Percentiles rank a stretch among this genome's conserved stretches.
Conservation (phyloP, 23 red algal genomes). For the Chondrus crispus region DNA sequence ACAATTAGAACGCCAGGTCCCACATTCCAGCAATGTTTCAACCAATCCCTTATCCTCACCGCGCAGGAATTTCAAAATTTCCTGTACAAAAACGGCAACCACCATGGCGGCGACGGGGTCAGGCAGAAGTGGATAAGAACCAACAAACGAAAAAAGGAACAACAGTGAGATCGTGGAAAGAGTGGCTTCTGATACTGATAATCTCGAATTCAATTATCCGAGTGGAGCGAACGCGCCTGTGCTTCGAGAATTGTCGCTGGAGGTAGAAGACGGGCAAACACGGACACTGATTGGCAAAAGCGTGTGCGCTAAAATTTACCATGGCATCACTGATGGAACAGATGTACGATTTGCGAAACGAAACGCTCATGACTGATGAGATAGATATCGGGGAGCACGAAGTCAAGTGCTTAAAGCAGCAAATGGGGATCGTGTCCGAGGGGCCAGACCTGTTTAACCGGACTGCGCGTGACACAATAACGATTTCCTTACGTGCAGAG, state of each 20-base stretch:
- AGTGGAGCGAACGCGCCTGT: conserved; percentile 74
- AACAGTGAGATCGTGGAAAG: conserved; percentile 26
- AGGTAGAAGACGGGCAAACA: conserved; percentile 70
- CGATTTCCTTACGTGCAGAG: no score
- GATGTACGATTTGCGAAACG: conserved; percentile 73
- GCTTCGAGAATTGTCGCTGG: conserved; percentile 61
- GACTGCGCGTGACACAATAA: conserved; percentile 72
- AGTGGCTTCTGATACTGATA: background rate
- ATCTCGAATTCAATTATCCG: conserved; percentile 83
- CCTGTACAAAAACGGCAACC: no score
- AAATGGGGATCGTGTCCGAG: conserved; percentile 69
- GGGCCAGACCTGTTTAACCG: conserved; percentile 78
- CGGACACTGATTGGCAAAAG: conserved; percentile 70
- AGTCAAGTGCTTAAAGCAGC: background rate
- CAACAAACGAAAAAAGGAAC: conserved; percentile 21
- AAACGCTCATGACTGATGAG: conserved; percentile 48
- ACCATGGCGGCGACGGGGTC: no score
- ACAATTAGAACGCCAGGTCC: no score
- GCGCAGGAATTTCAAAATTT: no score
- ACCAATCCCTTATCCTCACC: no score
- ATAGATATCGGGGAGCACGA: background rate
- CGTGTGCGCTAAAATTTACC: conserved; percentile 79
- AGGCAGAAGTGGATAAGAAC: no score
- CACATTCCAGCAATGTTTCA: no score
- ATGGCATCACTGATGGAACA: conserved; percentile 56